Evolutionary conservation across 2,329 filamentous ascomycete genomes (phyloP), one percentile per base, ranked within the genome.

Genomic region (Ilyonectria destructans): DNA sequence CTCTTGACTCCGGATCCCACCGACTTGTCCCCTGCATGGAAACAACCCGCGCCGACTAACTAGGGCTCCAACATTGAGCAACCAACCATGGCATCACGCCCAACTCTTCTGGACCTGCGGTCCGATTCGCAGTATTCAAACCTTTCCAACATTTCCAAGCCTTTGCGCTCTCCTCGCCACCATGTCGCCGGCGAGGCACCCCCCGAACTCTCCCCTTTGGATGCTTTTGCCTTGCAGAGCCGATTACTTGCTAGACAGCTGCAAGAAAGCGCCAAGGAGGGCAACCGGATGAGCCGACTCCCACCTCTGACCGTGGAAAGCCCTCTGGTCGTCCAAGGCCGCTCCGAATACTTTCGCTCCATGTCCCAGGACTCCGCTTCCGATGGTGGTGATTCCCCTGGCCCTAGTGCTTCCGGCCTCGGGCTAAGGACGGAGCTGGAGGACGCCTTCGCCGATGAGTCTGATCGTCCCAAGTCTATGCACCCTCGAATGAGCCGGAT

Each of bases 161-260:
- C 89, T n/a, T 81, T 91, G 37, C 86, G 87, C 71, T 95, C 93
- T n/a, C 92, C 93, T 48, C 91, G 92, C 69, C 84, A 94, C 67
- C 92, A 95, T 80, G 87, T 93, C 65, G 92, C 92, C 65, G 93
- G 93, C 69, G 93, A 96, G 75, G 88, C 93, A 1, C 96, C 96
- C 21, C 96, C 96, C 6, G 93, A 96, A 59, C 87, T 98, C 64
- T 98, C 96, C 8, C 96, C 96, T 12, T 88, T 99, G 71, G 96
- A 99, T 86, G 96, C 96, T 55, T 97, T 99, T 79, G 96, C 96
- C 23, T 88, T 96, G 69, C 96, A 98, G 79, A 97, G 95, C 75
- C 92, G 96, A 65, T 84, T 97, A 75, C 88, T 99, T 58, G 95
- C 95, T 45, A 93, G 90, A 82, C 93, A 97, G 81, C 89, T 99